These are phyloP conservation scores for Iris macrosiphon DNA, from an alignment of 106 monocot genomes.

Conservation along the genomic window DNA sequence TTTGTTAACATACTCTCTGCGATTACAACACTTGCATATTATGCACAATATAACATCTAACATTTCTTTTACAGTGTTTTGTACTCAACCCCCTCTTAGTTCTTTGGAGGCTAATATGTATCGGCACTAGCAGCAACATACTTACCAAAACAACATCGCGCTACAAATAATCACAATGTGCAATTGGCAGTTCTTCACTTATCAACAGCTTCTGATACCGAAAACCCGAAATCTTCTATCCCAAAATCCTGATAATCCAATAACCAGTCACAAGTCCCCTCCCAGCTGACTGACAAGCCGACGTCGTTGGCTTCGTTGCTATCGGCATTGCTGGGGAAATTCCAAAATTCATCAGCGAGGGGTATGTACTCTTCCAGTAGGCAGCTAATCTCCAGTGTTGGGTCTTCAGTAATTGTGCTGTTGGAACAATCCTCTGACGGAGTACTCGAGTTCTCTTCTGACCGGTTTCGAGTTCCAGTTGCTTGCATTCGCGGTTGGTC, in stretches of 20 bases:
- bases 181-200: not conserved
- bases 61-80: too few species aligned
- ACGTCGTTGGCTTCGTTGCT: conserved; percentile 17
- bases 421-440: conserved; percentile 10
- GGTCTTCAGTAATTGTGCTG: conserved; percentile 2
- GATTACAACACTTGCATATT: too few species aligned
- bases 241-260: conserved; percentile 51
- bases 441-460: not conserved
- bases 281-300: too few species aligned
- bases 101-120: too few species aligned
- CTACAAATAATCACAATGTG: not conserved
- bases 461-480: not conserved
- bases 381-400: conserved; percentile 2
- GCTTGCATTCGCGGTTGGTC: not conserved
- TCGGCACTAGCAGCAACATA: too few species aligned
- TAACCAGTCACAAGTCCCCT: conserved; percentile 47
- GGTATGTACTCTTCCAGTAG: conserved; percentile 26
- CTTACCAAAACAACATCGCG: too few species aligned
- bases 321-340: conserved; percentile 7
- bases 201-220: not conserved
- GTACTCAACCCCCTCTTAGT: too few species aligned
- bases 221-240: conserved; percentile 19
- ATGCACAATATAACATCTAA: too few species aligned
- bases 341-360: conserved; percentile 21
- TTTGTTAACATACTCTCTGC: too few species aligned